Evolutionary conservation across 2,329 filamentous ascomycete genomes (phyloP), one percentile per base, ranked within the genome.

Genomic region (Fusarium acutatum): DNA sequence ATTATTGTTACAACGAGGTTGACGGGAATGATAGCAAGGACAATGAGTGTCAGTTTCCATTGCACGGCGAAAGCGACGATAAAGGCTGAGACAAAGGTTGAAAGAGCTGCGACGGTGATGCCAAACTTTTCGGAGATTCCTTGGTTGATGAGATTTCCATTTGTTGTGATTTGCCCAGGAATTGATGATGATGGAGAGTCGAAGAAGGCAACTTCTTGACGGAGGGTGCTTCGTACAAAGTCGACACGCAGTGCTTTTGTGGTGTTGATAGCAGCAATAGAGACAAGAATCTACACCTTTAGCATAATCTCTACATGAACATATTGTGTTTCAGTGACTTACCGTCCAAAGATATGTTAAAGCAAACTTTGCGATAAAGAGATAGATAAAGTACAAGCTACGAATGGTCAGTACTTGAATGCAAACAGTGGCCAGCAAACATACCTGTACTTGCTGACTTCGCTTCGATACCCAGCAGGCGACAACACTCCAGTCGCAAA

Each of bases 191-290:
- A 81, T 7, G 81, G 79, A 24, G 80, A 78, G 75, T 91, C 89
- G 67, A 89, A 90, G 74, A 87, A 88, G 69, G 84, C 83, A 6
- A 90, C 83, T 60, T 90, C 88, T 72, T 90, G 87, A 4, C 87
- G 80, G 5, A 84, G 78, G 3, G 80, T 81, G 28, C 79, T 79
- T n/a, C 78, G 76, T 5, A 84, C 78, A 67, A 83, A 84, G 68
- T 82, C 80, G 60, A 83, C 78, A 24, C 83, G 82, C 6, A 84
- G 76, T 30, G 72, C 61, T 61, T 80, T 83, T 53, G 81, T 83
- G 2, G 80, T 80, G 35, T 81, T 79, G 60, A 83, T 81, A n/a
- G 82, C 81, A 11, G 80, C 79, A 38, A 81, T 74, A n/a, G 80
- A 83, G 56, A 84, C 71, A 35, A 84, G 77, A 38, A 81, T 74